These are phyloP conservation scores for Nicotiana obtusifolia DNA, from an alignment of 257 asterid genomes.

Conservation along the genomic window DNA sequence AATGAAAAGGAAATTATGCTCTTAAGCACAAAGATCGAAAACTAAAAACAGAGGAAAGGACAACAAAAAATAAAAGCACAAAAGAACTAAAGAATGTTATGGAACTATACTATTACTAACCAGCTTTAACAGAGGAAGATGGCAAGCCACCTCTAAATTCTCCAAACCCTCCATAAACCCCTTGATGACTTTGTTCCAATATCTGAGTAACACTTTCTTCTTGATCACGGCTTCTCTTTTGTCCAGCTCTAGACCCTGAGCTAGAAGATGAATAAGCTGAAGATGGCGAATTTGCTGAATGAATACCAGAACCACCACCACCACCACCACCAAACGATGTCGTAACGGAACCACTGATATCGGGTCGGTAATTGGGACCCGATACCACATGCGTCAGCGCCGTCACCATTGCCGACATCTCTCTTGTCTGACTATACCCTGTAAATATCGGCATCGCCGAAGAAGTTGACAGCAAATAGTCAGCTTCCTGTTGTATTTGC, in stretches of 20 bases:
- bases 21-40: background rate
- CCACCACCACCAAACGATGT: constrained; percentile 17
- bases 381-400: constrained; percentile 61
- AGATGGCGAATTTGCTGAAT: constrained; percentile 37
- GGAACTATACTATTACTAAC: constrained; percentile 23
- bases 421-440: constrained; percentile 31
- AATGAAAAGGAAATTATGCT: background rate
- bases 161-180: constrained; percentile 26
- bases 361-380: constrained; percentile 29
- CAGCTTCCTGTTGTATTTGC: constrained; percentile 8
- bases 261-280: constrained; percentile 59
- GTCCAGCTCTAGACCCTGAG: constrained; percentile 69
- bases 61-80: background rate
- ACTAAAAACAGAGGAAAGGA: background rate
- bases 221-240: constrained; percentile 57
- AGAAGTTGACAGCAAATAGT: constrained; percentile 33
- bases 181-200: constrained; percentile 20
- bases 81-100: background rate
- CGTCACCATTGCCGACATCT: constrained; percentile 67
- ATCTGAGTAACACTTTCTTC: constrained; percentile 32
- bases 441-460: constrained; percentile 24
- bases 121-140: constrained; percentile 40
- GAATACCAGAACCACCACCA: constrained; percentile 20
- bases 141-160: constrained; percentile 26
- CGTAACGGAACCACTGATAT: constrained; percentile 18